A percentile compares a stretch with the other conserved stretches of the same genome.
Evolutionary conservation across 805 yeast genomes (phyloP).

Genomic region (Nakazawaea sp.): DNA sequence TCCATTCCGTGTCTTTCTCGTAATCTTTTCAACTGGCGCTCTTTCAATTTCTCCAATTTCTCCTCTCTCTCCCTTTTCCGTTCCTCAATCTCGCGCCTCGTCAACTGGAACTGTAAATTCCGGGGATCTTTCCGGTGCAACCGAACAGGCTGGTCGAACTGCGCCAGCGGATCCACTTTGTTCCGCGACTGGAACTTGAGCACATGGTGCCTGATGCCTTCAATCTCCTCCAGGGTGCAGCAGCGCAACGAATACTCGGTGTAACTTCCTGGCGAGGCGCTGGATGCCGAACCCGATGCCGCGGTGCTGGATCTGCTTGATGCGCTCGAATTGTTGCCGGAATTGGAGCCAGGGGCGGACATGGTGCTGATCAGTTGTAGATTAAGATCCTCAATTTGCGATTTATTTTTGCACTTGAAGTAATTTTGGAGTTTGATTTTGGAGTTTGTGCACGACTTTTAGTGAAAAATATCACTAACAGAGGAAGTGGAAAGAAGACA

Average conservation of each 20-base stretch:
- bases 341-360: conserved; percentile 14
- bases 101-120: conserved; percentile 79
- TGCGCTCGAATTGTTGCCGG: no score
- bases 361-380: no score
- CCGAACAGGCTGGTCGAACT: conserved; percentile 78
- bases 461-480: no score
- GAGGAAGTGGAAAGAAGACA: no score
- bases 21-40: conserved; percentile 18
- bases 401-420: no score
- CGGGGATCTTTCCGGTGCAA: conserved; percentile 92
- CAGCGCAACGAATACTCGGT: conserved; percentile 58
- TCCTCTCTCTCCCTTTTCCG: conserved; percentile 41
- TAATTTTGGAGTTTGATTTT: no score
- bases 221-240: conserved; percentile 64
- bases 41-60: conserved; percentile 30
- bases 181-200: conserved; percentile 72
- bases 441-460: no score
- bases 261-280: conserved; percentile 7
- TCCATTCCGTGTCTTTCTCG: conserved; percentile 9
- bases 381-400: no score
- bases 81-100: conserved; percentile 68
- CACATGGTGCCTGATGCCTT: conserved; percentile 71
- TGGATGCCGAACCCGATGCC: neutral
- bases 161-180: conserved; percentile 61
- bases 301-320: neutral